Conservation (phyloP, 768 basidiomycete genomes). For the Mycena pura region DNA sequence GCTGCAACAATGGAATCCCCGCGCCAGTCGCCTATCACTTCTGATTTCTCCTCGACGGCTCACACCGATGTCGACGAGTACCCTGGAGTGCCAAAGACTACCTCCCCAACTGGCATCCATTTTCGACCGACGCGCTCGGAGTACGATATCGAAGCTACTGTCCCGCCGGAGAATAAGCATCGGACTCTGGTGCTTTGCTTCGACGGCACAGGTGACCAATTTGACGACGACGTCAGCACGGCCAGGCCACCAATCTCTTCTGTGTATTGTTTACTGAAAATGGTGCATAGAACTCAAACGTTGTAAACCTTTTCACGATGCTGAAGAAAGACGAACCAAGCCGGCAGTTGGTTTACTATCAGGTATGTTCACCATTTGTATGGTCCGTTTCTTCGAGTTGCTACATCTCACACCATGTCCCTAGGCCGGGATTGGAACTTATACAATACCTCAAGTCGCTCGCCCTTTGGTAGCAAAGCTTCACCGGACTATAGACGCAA, state of each 20-base stretch:
- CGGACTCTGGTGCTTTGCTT: slow-evolving; percentile 76
- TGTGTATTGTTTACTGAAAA: background rate
- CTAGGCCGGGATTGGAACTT: slow-evolving; percentile 78
- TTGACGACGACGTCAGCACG: slow-evolving; percentile 63
- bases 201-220: slow-evolving; percentile 73
- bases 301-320: slow-evolving; percentile 72
- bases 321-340: slow-evolving; percentile 68
- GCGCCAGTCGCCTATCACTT: too few relatives aligned
- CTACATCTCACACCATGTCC: background rate
- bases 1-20: too few relatives aligned
- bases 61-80: too few relatives aligned
- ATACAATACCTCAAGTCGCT: slow-evolving; percentile 66
- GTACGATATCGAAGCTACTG: slow-evolving; percentile 36
- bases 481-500: slow-evolving; percentile 62
- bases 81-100: background rate
- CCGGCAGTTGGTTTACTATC: slow-evolving; percentile 78
- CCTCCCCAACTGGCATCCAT: background rate
- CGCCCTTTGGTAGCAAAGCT: slow-evolving; percentile 62
- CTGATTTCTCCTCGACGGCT: too few relatives aligned
- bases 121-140: background rate
- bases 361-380: slow-evolving; percentile 44
- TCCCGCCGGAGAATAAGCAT: slow-evolving; percentile 50
- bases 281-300: slow-evolving; percentile 62
- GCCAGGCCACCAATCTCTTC: background rate
- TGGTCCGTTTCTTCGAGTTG: background rate